Evolutionary conservation across 352 stramenopile genomes (phyloP).

Genomic region (Phytophthora capsici): DNA sequence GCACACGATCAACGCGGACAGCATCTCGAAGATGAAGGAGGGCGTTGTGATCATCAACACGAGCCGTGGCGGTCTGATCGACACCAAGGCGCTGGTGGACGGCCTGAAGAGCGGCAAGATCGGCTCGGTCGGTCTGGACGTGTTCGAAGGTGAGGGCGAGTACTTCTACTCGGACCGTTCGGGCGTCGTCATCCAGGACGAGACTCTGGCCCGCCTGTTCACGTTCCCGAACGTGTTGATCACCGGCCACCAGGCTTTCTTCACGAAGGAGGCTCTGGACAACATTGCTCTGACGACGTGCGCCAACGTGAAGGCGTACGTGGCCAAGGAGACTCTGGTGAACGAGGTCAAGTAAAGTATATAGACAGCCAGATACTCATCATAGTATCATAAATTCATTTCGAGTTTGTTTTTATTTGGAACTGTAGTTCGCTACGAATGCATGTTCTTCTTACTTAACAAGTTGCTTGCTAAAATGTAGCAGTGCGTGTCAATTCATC

Average conservation of each 20-base stretch:
- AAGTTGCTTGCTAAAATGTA: too few species aligned
- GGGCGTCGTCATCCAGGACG: constrained; percentile 64
- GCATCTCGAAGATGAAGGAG: constrained; percentile 88
- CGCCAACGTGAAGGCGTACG: constrained; percentile 69
- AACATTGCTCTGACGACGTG: constrained; percentile 76
- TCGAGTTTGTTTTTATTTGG: constrained; percentile 3
- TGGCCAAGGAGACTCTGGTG: constrained; percentile 41
- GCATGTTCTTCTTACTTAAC: too few species aligned
- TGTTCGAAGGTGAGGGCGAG: constrained; percentile 83
- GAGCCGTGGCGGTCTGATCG: constrained; percentile 83
- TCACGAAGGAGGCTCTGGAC: constrained; percentile 76
- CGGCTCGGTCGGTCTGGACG: constrained; percentile 79
- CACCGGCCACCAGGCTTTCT: constrained; percentile 83
- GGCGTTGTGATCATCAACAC: constrained; percentile 92
- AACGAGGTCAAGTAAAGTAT: constrained; percentile 59
- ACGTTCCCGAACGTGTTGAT: constrained; percentile 85
- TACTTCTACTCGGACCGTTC: constrained; percentile 84
- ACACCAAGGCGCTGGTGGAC: constrained; percentile 80
- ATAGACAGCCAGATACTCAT: constrained; percentile 3
- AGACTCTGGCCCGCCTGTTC: constrained; percentile 68
- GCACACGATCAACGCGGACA: constrained; percentile 84
- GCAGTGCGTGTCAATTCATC: too few species aligned
- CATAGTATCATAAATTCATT: constrained; percentile 6
- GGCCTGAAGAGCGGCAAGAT: constrained; percentile 85
- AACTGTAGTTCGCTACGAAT: too few species aligned